A percentile compares a stretch with the other conserved stretches of the same genome.
These are phyloP conservation scores for Begonia peltatifolia DNA, from an alignment of 306 rosid species.

Conservation along the genomic window DNA sequence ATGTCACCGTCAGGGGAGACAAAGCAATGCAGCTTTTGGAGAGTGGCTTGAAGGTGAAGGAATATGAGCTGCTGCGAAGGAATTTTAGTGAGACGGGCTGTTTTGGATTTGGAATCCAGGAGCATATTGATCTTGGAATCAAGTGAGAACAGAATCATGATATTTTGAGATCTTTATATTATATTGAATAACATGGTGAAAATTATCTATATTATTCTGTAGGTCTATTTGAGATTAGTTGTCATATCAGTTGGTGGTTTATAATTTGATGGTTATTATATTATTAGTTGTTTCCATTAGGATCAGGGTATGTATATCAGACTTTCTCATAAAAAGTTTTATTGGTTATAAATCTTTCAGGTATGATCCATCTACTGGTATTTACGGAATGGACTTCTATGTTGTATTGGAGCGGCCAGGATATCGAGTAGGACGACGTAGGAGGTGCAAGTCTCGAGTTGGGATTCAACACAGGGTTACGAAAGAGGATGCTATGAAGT, in stretches of 20 bases:
- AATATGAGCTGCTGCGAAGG: conserved; percentile 51
- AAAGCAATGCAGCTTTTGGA: conserved; percentile 75
- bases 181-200: not conserved
- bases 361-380: conserved; percentile 67
- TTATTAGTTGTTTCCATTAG: too few relatives aligned
- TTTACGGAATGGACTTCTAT: conserved; percentile 66
- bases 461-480: conserved; percentile 71
- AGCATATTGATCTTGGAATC: conserved; percentile 66
- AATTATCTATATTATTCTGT: not conserved
- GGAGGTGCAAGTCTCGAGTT: conserved; percentile 63
- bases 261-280: too few relatives aligned
- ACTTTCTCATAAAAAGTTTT: not conserved
- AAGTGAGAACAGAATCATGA: conserved; percentile 25
- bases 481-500: conserved; percentile 70
- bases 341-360: conserved; percentile 14
- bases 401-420: conserved; percentile 64
- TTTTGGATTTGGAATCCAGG: conserved; percentile 72
- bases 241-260: too few relatives aligned
- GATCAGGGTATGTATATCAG: too few relatives aligned
- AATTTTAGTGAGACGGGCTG: conserved; percentile 69
- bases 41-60: conserved; percentile 71
- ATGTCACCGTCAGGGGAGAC: conserved; percentile 67
- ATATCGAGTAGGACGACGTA: conserved; percentile 59
- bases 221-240: not conserved
- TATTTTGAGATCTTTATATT: not conserved